These are phyloP conservation scores for Anthoceros angustus DNA, from an alignment of 225 moss, liverwort and hornwort species.

Conservation along the genomic window DNA sequence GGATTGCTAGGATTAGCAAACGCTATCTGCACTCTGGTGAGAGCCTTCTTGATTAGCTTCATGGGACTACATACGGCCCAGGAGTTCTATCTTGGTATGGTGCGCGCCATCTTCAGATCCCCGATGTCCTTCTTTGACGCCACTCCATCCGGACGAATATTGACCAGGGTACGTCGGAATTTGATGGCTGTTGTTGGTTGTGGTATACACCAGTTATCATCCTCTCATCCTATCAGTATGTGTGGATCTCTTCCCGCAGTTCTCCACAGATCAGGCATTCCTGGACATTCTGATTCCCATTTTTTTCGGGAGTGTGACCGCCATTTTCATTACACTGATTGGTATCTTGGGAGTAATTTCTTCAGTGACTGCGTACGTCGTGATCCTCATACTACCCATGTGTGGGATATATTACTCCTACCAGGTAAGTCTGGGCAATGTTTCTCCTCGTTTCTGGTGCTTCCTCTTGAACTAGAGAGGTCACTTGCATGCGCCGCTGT, in stretches of 20 bases:
- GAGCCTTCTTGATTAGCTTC: slow-evolving; percentile 12
- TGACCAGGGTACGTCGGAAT: slow-evolving; percentile 26
- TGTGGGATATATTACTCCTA: neutral
- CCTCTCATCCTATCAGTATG: neutral
- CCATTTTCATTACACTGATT: slow-evolving; percentile 3
- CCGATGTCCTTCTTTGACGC: slow-evolving; percentile 43
- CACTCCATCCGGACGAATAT: slow-evolving; percentile 30
- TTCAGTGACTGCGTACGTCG: slow-evolving; percentile 7
- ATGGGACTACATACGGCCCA: slow-evolving; percentile 21
- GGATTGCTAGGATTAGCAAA: slow-evolving; percentile 12
- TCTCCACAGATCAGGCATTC: slow-evolving; percentile 10
- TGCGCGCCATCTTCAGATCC: slow-evolving; percentile 23
- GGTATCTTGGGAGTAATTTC: slow-evolving; percentile 7
- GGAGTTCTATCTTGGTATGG: slow-evolving; percentile 18
- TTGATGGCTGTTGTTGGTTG: too few relatives aligned
- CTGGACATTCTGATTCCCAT: slow-evolving; percentile 10
- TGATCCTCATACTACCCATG: slow-evolving; percentile 12
- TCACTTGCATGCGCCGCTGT: too few relatives aligned
- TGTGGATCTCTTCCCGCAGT: slow-evolving; percentile 8
- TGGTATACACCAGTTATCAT: neutral
- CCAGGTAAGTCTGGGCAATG: slow-evolving; percentile 6
- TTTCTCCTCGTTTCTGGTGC: neutral
- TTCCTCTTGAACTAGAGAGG: neutral
- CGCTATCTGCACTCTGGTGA: slow-evolving; percentile 10
- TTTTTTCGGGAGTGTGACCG: slow-evolving; percentile 7